phyloP scores from a whole-genome alignment of 1,284 basidiomycete species.

The Kwoniella shivajii region DNA sequence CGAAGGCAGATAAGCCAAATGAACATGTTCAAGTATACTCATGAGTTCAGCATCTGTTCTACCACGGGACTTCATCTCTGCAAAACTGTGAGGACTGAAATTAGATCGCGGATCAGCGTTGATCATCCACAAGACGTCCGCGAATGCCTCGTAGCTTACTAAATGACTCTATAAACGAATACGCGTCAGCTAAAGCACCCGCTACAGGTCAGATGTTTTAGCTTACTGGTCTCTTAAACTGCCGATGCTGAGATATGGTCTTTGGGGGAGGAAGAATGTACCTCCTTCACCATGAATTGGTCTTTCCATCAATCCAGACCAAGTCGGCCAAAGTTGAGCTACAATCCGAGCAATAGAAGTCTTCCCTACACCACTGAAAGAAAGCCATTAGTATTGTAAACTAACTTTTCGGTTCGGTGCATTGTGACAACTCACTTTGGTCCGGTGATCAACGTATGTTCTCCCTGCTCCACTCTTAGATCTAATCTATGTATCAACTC shows the following conservation, averaged over 20 bases:
- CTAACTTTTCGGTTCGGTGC: not conserved
- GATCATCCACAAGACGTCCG: not conserved
- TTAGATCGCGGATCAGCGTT: constrained; percentile 12
- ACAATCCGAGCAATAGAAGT: constrained; percentile 88
- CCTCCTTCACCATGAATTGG: constrained; percentile 57
- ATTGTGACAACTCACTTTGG: constrained; percentile 56
- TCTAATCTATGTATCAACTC: constrained; percentile 74
- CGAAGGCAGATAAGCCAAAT: constrained; percentile 80
- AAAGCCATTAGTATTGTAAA: constrained; percentile 1
- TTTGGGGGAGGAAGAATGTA: constrained; percentile 88
- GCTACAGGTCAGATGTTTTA: not conserved
- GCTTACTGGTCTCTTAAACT: constrained; percentile 81
- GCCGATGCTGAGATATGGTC: constrained; percentile 86
- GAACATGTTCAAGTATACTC: constrained; percentile 74
- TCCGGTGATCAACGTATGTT: constrained; percentile 93
- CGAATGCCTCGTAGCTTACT: constrained; percentile 27
- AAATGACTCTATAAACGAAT: constrained; percentile 41
- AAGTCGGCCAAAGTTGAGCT: constrained; percentile 79
- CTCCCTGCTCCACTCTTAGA: constrained; percentile 70
- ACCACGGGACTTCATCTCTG: constrained; percentile 68
- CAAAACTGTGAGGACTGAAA: constrained; percentile 79
- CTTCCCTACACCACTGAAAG: constrained; percentile 82
- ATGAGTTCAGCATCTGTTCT: constrained; percentile 70
- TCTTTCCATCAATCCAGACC: constrained; percentile 56
- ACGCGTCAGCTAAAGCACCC: constrained; percentile 8